These are phyloP conservation scores for Ricinus communis DNA, from an alignment of 345 rosid genomes.

Conservation along the genomic window DNA sequence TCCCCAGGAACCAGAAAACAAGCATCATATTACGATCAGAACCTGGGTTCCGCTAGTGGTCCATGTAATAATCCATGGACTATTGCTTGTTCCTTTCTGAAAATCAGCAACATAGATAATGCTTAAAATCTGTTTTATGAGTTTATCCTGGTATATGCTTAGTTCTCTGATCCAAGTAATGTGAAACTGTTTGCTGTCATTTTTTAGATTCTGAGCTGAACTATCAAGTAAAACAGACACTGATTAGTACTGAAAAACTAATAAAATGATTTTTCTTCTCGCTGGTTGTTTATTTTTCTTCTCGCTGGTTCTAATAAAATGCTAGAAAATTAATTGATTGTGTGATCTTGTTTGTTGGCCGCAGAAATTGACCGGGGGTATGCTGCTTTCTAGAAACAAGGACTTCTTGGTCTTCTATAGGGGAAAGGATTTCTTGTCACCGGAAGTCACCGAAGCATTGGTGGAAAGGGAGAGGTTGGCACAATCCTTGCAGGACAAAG, in stretches of 20 bases:
- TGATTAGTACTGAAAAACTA: neutral
- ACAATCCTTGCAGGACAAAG: constrained; percentile 64
- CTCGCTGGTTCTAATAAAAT: neutral
- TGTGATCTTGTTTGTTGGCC: constrained; percentile 28
- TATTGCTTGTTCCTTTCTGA: neutral
- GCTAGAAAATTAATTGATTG: constrained; percentile 15
- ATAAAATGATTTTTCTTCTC: neutral
- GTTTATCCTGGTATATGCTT: neutral
- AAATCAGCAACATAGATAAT: neutral
- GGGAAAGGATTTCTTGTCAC: constrained; percentile 81
- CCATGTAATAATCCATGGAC: neutral
- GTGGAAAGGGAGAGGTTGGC: constrained; percentile 77
- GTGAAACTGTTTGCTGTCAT: neutral
- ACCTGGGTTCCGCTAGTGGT: neutral
- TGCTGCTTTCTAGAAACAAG: constrained; percentile 80
- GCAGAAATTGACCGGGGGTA: constrained; percentile 90
- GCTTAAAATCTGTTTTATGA: too few relatives aligned
- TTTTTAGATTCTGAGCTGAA: too few relatives aligned
- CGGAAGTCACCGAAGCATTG: constrained; percentile 71
- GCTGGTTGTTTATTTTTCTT: neutral
- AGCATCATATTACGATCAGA: neutral
- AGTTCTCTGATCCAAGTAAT: neutral
- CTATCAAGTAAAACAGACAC: neutral
- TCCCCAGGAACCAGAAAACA: neutral
- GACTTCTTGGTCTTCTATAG: constrained; percentile 92